These are phyloP conservation scores for Glomus cerebriforme DNA, from an alignment of 192 early-diverging fungal genomes.

Conservation along the genomic window DNA sequence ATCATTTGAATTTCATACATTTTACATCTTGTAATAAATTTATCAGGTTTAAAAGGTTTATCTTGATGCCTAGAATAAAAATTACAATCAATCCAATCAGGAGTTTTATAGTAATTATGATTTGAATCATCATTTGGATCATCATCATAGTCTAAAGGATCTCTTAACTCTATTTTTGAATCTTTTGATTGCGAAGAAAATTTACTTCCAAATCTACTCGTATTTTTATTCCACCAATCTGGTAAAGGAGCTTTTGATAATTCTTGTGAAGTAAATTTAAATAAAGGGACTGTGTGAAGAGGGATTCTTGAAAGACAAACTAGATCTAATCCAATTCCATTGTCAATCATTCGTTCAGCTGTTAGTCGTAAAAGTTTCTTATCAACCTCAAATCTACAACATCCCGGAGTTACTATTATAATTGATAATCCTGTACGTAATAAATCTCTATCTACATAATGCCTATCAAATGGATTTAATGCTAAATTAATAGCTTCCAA, in stretches of 20 bases:
- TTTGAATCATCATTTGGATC: slow-evolving; percentile 34
- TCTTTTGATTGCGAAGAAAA: slow-evolving; percentile 41
- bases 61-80: slow-evolving; percentile 70
- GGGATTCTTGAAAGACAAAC: slow-evolving; percentile 89
- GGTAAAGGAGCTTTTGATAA: slow-evolving; percentile 39
- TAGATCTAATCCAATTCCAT: slow-evolving; percentile 88
- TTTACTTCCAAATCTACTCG: slow-evolving; percentile 17
- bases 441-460: slow-evolving; percentile 94
- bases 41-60: slow-evolving; percentile 48
- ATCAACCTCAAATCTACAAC: slow-evolving; percentile 87
- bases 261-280: slow-evolving; percentile 69
- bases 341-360: slow-evolving; percentile 91
- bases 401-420: slow-evolving; percentile 85
- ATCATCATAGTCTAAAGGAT: slow-evolving; percentile 58
- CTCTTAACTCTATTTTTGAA: slow-evolving; percentile 40
- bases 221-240: slow-evolving; percentile 30
- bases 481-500: slow-evolving; percentile 96
- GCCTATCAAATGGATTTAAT: slow-evolving; percentile 91
- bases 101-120: slow-evolving; percentile 68
- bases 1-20: slow-evolving; percentile 87
- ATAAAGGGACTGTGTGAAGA: slow-evolving; percentile 85
- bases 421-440: slow-evolving; percentile 87
- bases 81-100: slow-evolving; percentile 91
- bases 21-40: slow-evolving; percentile 72
- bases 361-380: slow-evolving; percentile 87